Percentiles rank a stretch among this genome's conserved stretches.
Evolutionary conservation across 2,329 filamentous ascomycete genomes (phyloP).

Genomic region (Fusarium longipes): DNA sequence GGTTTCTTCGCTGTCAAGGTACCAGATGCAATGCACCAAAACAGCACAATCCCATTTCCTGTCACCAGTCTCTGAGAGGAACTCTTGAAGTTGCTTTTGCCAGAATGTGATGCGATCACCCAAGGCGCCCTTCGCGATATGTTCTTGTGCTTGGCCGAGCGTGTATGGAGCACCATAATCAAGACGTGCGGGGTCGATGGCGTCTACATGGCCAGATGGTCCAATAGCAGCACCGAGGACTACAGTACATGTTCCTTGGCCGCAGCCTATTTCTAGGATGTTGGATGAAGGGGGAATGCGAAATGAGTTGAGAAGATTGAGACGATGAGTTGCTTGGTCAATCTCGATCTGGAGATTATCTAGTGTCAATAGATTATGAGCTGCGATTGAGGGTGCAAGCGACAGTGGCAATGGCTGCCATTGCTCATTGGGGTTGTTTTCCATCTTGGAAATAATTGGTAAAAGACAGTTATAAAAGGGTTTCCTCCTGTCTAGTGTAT

Average conservation of each 20-base stretch:
- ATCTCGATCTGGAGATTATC: conserved; percentile 8
- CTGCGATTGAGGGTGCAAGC: not conserved
- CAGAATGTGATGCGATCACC: not conserved
- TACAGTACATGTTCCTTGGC: conserved; percentile 22
- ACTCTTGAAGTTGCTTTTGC: not conserved
- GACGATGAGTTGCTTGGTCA: conserved; percentile 8
- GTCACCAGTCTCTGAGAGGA: not conserved
- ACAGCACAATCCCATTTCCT: conserved; percentile 12
- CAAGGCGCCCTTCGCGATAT: not conserved
- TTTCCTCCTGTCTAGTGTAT: not conserved
- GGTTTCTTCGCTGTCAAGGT: not conserved
- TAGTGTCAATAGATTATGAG: conserved; percentile 3
- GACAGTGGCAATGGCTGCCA: not conserved
- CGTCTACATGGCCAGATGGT: not conserved
- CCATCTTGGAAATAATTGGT: not conserved
- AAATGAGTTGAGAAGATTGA: conserved; percentile 7
- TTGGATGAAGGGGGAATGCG: not conserved
- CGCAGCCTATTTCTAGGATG: conserved; percentile 8
- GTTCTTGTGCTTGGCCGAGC: conserved; percentile 11
- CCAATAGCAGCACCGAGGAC: conserved; percentile 3
- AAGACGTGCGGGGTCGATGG: conserved; percentile 19
- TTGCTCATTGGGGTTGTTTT: not conserved
- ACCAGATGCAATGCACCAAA: conserved; percentile 17
- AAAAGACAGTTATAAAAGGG: no score
- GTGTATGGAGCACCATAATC: conserved; percentile 23